Evolutionary conservation across 108 stramenopile species (phyloP), one percentile per base, ranked within the genome.

Genomic region (Pseudonitzschia pungens): DNA sequence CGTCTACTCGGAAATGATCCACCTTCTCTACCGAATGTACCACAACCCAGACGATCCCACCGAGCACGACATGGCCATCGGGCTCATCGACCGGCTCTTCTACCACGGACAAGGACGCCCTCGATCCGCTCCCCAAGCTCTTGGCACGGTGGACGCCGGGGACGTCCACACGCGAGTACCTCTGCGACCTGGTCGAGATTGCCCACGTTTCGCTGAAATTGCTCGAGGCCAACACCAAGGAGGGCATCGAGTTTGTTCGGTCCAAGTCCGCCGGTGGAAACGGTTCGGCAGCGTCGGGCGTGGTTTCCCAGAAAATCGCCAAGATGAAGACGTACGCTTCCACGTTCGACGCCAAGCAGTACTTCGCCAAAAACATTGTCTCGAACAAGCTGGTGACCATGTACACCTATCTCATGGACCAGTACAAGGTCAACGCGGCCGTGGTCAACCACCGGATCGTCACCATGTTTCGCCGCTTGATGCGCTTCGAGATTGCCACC

Each of bases 71-170:
- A 96, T 96, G 88, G 88, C 92, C 16, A 55, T 88, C 60, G 94
- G 95, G 72, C 78, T 96, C 29, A 78, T 91, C 86, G 86, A 96
- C 71, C 80, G 89, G 16, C 62, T 96, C 18, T 96, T 91, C 62
- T 96, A 92, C 73, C 60, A 62, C 60, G 79, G 74, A 1, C 71
- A 60, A n/a, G 22, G 95, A 96, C 55, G 92, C 95, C 5, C 42
- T 92, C 29, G 92, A 96, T 72, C 77, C 84, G 48, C 75, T 96
- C 54, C 89, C 89, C 1, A 86, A 77, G 52, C 70, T 96, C 11
- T 64, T 96, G 21, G 77, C 79, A 14, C 33, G 80, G 29, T 96
- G 95, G 95, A 67, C 75, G 20, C 85, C 91, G 0, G 95, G 92
- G 11, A 81, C 83, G 58, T 83, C 58, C 67, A 84, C 88, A 26